Evolutionary conservation across 2,329 filamentous ascomycete genomes (phyloP).

Genomic region (Cryphonectria nitschkei): DNA sequence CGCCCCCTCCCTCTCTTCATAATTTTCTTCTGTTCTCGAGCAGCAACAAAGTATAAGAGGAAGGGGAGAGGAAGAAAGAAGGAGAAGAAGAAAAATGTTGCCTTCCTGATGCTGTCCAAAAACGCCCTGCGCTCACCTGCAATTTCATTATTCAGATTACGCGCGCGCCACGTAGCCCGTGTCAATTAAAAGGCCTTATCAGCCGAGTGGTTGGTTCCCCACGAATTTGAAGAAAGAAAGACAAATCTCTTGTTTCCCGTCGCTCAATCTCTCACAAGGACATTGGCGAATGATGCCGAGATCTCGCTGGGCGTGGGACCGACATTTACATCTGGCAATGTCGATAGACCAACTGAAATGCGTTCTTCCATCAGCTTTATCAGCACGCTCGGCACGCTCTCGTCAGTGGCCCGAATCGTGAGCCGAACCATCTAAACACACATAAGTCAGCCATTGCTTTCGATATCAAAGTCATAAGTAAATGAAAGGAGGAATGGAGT

Average conservation of each 20-base stretch:
- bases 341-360: slow-evolving; percentile 60
- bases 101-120: slow-evolving; percentile 27
- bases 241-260: not conserved
- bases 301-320: slow-evolving; percentile 54
- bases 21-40: not conserved
- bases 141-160: slow-evolving; percentile 3
- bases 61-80: not conserved
- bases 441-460: slow-evolving; percentile 30
- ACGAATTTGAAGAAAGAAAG: slow-evolving; percentile 1
- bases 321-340: slow-evolving; percentile 43
- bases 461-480: no score
- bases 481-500: no score
- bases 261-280: slow-evolving; percentile 51
- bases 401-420: slow-evolving; percentile 92
- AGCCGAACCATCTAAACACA: slow-evolving; percentile 83
- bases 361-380: slow-evolving; percentile 87
- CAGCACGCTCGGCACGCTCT: slow-evolving; percentile 78
- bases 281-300: slow-evolving; percentile 58
- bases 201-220: slow-evolving; percentile 6
- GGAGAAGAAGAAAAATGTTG: not conserved
- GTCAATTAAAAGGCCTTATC: slow-evolving; percentile 10
- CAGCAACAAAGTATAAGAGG: not conserved
- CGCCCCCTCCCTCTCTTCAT: not conserved
- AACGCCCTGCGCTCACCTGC: slow-evolving; percentile 24
- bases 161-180: not conserved